Evolutionary conservation across 495 filamentous ascomycete species (phyloP).

Genomic region (Podospora conica): DNA sequence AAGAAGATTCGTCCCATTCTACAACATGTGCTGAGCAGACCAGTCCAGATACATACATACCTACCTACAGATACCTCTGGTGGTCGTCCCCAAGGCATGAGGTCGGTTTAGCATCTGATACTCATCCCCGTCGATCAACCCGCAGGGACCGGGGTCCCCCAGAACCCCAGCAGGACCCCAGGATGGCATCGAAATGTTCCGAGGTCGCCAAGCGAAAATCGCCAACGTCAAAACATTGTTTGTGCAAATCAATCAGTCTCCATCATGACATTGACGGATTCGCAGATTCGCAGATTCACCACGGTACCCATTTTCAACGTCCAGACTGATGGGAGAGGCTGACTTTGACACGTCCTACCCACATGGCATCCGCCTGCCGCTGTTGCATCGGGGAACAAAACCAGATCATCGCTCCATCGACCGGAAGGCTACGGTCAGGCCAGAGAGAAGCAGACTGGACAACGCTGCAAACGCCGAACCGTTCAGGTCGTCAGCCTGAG

Average conservation of each 20-base stretch:
- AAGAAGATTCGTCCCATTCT: background rate
- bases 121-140: slow-evolving; percentile 7
- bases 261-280: background rate
- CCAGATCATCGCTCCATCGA: background rate
- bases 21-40: too few species aligned
- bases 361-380: background rate
- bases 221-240: slow-evolving; percentile 12
- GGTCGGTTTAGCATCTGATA: slow-evolving; percentile 17
- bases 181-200: slow-evolving; percentile 7
- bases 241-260: background rate
- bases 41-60: background rate
- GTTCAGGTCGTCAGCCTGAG: background rate
- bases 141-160: background rate
- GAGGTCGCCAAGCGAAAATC: slow-evolving; percentile 8
- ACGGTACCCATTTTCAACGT: background rate
- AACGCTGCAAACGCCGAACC: too few species aligned
- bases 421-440: background rate
- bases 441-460: background rate
- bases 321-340: background rate
- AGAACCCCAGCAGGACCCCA: too few species aligned
- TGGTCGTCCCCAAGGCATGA: background rate
- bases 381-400: background rate
- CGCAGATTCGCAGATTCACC: background rate
- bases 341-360: too few species aligned
- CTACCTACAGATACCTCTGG: too few species aligned